These are phyloP conservation scores for Symbiodinium natans DNA, from an alignment of 73 alveolate genomes.

Conservation along the genomic window DNA sequence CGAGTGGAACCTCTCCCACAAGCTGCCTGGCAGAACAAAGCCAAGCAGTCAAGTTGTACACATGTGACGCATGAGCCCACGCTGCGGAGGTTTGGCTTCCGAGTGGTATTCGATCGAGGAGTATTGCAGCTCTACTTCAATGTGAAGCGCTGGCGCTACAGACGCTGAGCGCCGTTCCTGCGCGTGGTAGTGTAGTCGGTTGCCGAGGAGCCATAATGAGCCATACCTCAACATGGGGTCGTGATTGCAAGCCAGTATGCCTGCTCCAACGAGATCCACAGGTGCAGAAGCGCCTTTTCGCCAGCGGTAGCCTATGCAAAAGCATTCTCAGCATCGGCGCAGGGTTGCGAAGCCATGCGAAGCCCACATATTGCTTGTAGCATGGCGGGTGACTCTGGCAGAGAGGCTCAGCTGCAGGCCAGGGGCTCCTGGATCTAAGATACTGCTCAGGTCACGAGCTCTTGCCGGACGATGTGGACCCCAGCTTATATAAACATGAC, in stretches of 20 bases:
- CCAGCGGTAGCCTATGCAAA: not conserved
- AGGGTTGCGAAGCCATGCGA: not conserved
- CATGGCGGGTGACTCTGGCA: not conserved
- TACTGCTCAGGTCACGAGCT: not conserved
- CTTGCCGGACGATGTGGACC: not conserved
- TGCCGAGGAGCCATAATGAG: not conserved
- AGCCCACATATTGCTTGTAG: not conserved
- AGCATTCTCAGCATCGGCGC: not conserved
- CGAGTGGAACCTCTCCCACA: slow-evolving; percentile 99
- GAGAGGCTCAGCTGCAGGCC: not conserved
- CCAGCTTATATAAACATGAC: not conserved
- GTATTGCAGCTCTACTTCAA: slow-evolving; percentile 98
- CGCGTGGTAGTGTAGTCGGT: not conserved
- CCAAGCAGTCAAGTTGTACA: slow-evolving; percentile 95
- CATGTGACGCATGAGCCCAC: too few relatives aligned
- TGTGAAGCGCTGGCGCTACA: slow-evolving; percentile 99
- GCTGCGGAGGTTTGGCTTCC: slow-evolving; percentile 49
- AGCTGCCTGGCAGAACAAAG: slow-evolving; percentile 31
- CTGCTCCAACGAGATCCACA: not conserved
- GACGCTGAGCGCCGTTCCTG: slow-evolving; percentile 95
- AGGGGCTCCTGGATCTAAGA: not conserved
- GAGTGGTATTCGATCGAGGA: slow-evolving; percentile 92
- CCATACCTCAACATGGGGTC: not conserved
- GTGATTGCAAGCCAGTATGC: not conserved
- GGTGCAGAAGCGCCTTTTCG: not conserved